Evolutionary conservation across 768 basidiomycete species (phyloP), one percentile per base, ranked within the genome.

Genomic region (Podaxis mareebaensis): DNA sequence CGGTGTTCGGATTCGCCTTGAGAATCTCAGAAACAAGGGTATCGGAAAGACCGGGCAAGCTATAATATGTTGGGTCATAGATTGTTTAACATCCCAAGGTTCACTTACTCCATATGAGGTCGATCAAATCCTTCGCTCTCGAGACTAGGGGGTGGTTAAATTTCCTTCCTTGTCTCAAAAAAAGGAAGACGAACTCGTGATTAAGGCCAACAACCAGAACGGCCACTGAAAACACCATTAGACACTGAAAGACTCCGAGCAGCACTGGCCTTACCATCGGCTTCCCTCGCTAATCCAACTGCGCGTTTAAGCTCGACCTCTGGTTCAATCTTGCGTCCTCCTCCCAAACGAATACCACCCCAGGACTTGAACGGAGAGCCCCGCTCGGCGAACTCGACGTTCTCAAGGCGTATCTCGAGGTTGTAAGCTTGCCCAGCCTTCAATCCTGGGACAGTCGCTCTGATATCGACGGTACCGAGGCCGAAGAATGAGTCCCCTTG

Each of bases 71-170:
- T 51, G 49, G 20, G 12, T 28, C 26, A 51, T 12, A 15, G 22
- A 51, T 51, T 28, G 15, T 24, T 3, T 12, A 24, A 51, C 11
- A 51, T 24, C 26, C 13, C 49, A 26, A 24, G 49, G 22, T 51
- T 51, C 24, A 70, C 72, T 44, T 63, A 82, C 79, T 77, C 75
- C 67, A 83, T 73, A 64, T 80, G 69, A 11, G 75, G 68, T 46
- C 87, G 76, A 68, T 89, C 88, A 65, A 81, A 82, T 2, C 85
- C 85, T 74, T 89, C 87, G 48, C 80, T 82, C 69, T 89, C 86
- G 78, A 79, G 72, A 40, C 74, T 74, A 28, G 20, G 40, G 2
- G 33, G 30, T 20, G 44, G 54, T 20, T 17, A 48, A 49, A 54
- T 55, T 42, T 64, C 20, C 6, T 52, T 26, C 22, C 20, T 15